A percentile compares a stretch with the other conserved stretches of the same genome.
Evolutionary conservation across 2,329 filamentous ascomycete species (phyloP).

Genomic region (Fonsecaea nubica): DNA sequence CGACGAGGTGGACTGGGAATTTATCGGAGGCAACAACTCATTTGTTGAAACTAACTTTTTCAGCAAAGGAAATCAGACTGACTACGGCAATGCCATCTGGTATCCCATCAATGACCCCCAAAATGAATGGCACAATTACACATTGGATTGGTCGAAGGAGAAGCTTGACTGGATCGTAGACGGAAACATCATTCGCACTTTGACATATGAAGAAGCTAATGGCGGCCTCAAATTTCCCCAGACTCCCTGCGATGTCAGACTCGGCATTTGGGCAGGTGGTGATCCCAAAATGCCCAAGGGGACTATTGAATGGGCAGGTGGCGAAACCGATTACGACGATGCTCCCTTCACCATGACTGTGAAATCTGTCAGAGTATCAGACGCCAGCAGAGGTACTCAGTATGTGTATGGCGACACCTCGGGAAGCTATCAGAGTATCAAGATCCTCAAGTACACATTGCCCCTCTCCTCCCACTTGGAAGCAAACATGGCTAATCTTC

Average conservation of each 20-base stretch:
- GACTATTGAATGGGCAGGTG: conserved; percentile 89
- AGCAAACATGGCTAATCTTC: conserved; percentile 7
- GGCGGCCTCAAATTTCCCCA: conserved; percentile 80
- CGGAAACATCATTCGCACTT: conserved; percentile 75
- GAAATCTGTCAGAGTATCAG: conserved; percentile 72
- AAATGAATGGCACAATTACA: conserved; percentile 80
- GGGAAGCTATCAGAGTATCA: conserved; percentile 54
- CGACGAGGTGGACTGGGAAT: conserved; percentile 89
- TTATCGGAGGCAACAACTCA: conserved; percentile 70
- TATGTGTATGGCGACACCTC: conserved; percentile 51
- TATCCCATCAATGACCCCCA: conserved; percentile 68
- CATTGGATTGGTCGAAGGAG: conserved; percentile 85
- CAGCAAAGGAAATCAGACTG: conserved; percentile 73
- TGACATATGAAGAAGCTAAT: conserved; percentile 72
- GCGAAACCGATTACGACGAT: conserved; percentile 79
- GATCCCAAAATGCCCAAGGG: conserved; percentile 78
- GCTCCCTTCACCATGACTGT: conserved; percentile 89
- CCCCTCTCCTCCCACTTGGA: not conserved
- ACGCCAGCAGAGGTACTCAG: conserved; percentile 44
- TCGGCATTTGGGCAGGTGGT: conserved; percentile 91
- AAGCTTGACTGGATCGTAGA: conserved; percentile 88
- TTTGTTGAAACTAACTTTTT: conserved; percentile 77
- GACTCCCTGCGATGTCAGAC: conserved; percentile 91
- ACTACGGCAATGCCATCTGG: conserved; percentile 72
- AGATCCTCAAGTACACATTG: conserved; percentile 50